Base-by-base conservation (phyloP, 1,284 basidiomycete species). In the Boletus sp. region DNA sequence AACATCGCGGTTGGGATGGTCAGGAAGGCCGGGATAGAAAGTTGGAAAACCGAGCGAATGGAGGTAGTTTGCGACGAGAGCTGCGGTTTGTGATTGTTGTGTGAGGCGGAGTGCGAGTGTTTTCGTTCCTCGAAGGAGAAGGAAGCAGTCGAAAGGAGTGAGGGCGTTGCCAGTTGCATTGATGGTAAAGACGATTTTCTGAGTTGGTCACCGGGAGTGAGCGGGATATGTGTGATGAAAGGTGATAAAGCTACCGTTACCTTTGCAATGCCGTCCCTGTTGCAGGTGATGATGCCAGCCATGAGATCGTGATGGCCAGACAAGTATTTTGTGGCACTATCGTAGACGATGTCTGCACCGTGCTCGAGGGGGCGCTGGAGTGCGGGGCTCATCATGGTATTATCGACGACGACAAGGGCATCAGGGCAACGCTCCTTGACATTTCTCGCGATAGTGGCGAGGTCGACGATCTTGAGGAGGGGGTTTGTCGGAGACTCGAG, bases 331-430 rank as follows among this genome's bases (percentile, higher is more conserved):
- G 96, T 99, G 9, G 85, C 96, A 51, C 92, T 95, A 69, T 99
- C 96, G 65, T 99, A 99, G 14, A 97, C 94, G 44, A 99, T 83
- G 64, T 99, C 96, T 39, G 89, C 92, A 23, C 96, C 96, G 52
- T 96, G 86, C 64, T 98, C 93, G 44, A 99, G 80, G 2, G 96
- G 96, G 46, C 94, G 77, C 70, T 97, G 94, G 16, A 99, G 78
- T 70, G 98, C 99, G 9, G 96, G 96, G 62, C 94, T 97, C 94
- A 99, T 97, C 96, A 99, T 99, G 54, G 96, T 99, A 70, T 99
- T 99, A 71, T 99, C 96, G 20, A 94, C 92, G 25, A 97, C 91
- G 52, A 97, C 74, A 58, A 95, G 66, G 1, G 93, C 93, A 58
- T 88, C 77, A 14, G 89, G 88, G 16, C 88, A 84, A 36, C 80